These are phyloP conservation scores for Gastrolobium villosum DNA, from an alignment of 306 rosid species.

Conservation along the genomic window DNA sequence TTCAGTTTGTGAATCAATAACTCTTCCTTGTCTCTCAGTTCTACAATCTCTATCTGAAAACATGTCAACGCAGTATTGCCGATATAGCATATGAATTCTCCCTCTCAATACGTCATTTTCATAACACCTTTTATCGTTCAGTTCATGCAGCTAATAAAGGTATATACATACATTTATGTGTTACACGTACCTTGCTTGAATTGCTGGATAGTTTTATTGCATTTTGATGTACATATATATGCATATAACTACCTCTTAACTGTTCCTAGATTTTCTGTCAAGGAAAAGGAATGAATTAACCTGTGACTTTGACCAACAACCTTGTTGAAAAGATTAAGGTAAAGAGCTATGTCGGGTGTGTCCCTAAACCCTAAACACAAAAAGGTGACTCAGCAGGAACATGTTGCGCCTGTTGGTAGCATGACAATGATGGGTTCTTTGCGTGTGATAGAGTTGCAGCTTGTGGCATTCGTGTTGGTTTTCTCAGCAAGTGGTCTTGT, in stretches of 20 bases:
- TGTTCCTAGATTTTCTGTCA: not conserved
- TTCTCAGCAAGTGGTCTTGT: slow-evolving; percentile 92
- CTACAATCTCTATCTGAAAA: not conserved
- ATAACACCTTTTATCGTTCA: not conserved
- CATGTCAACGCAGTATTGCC: not conserved
- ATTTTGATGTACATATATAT: not conserved
- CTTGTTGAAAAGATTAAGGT: slow-evolving; percentile 1
- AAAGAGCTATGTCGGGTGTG: slow-evolving; percentile 66
- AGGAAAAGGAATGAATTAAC: not conserved
- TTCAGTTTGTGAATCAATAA: not conserved
- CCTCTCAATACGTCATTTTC: slow-evolving; percentile 40
- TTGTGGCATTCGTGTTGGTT: slow-evolving; percentile 82
- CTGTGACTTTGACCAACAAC: not conserved
- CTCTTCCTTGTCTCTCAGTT: not conserved
- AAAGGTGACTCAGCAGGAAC: not conserved
- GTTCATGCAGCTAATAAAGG: not conserved
- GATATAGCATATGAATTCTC: not conserved
- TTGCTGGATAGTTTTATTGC: not conserved
- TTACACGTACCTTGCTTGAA: not conserved
- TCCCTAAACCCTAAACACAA: slow-evolving; percentile 55
- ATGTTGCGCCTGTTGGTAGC: slow-evolving; percentile 46
- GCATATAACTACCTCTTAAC: not conserved
- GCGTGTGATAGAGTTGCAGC: slow-evolving; percentile 82
- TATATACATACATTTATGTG: not conserved
- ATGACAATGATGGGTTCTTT: slow-evolving; percentile 75